phyloP scores from a whole-genome alignment of 108 stramenopile species.

The Mayamaea pseudoterrestris region DNA sequence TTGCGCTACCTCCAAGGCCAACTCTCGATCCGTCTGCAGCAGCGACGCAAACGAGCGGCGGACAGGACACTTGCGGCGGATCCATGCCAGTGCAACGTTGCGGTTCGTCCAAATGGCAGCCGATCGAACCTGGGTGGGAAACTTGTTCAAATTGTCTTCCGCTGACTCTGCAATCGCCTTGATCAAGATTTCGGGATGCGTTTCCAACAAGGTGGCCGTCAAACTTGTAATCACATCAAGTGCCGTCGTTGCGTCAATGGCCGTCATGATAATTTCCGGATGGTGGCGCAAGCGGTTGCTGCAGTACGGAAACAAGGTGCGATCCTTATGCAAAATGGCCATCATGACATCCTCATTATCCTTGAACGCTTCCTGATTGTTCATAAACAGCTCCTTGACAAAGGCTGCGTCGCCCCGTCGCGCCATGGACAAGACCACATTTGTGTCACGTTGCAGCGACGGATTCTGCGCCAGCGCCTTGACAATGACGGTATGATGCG shows the following conservation, averaged over 20 bases:
- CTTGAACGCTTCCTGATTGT: conserved; percentile 13
- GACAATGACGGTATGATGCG: conserved; percentile 8
- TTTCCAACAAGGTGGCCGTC: not conserved
- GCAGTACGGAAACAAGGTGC: conserved; percentile 5
- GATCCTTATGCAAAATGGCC: conserved; percentile 7
- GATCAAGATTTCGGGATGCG: conserved; percentile 17
- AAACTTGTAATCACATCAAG: conserved; percentile 9
- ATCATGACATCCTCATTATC: conserved; percentile 21
- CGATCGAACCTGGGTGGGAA: conserved; percentile 3
- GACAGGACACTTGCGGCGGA: conserved; percentile 10
- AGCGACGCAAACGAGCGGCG: conserved; percentile 9
- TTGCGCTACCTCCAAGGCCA: conserved; percentile 21
- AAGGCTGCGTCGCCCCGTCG: conserved; percentile 5
- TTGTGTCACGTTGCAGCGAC: not conserved
- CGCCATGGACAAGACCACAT: conserved; percentile 7
- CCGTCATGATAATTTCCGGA: conserved; percentile 12
- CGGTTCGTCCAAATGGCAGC: conserved; percentile 16
- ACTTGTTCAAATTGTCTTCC: too few species aligned
- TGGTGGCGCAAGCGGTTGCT: conserved; percentile 3
- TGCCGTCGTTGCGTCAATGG: conserved; percentile 10
- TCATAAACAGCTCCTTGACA: conserved; percentile 5
- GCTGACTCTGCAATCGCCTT: conserved; percentile 9
- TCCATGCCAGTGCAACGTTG: conserved; percentile 18
- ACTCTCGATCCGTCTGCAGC: conserved; percentile 8
- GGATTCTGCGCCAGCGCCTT: conserved; percentile 9